phyloP scores from a whole-genome alignment of 306 rosid genomes.

The Vachellia pachyceras region DNA sequence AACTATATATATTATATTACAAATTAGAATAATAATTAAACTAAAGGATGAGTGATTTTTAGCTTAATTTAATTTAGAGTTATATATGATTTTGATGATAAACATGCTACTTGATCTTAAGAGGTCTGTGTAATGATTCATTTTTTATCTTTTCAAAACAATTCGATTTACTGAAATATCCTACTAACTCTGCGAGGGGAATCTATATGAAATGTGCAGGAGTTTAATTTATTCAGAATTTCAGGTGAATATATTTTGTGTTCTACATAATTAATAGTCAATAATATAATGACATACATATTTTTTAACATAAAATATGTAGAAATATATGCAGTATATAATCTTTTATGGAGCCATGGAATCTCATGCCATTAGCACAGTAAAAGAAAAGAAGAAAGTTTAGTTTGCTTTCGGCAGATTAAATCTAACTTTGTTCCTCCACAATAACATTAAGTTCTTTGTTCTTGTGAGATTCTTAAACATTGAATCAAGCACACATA shows the following conservation, averaged over 20 bases:
- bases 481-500: neutral
- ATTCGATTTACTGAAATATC: neutral
- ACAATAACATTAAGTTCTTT: neutral
- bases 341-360: neutral
- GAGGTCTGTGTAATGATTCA: neutral
- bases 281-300: neutral
- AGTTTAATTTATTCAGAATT: neutral
- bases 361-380: constrained; percentile 8
- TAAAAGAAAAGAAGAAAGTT: neutral
- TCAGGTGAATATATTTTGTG: neutral
- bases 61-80: neutral
- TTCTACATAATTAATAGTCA: neutral
- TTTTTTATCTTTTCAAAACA: neutral
- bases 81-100: neutral
- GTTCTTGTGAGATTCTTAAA: neutral
- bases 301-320: neutral
- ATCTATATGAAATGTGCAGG: neutral
- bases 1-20: neutral
- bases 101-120: neutral
- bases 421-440: constrained; percentile 2
- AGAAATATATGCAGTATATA: neutral
- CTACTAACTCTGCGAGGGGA: neutral
- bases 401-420: neutral
- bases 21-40: neutral
- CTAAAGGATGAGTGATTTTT: neutral